phyloP scores from a whole-genome alignment of 768 basidiomycete genomes.

The Phanerochaete sordida region DNA sequence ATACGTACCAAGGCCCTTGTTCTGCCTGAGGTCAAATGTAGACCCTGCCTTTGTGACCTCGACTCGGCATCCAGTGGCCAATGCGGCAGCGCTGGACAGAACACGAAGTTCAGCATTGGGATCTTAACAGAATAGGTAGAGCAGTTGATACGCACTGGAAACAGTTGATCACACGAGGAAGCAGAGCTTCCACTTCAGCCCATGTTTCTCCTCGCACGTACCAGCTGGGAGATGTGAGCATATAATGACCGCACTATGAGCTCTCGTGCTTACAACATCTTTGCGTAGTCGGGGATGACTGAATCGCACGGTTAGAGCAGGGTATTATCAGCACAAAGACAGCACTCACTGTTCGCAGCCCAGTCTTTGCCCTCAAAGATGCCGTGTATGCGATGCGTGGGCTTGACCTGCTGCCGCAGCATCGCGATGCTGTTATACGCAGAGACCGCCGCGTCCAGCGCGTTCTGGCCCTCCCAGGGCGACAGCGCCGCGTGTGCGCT shows the following conservation, averaged over 20 bases:
- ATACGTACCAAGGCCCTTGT: conserved; percentile 52
- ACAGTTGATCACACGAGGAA: conserved; percentile 63
- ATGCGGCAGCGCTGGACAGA: conserved; percentile 53
- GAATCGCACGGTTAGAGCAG: not conserved
- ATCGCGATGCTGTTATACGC: conserved; percentile 78
- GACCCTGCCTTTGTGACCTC: conserved; percentile 35
- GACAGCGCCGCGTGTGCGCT: conserved; percentile 78
- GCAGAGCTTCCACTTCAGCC: conserved; percentile 53
- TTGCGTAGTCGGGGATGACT: conserved; percentile 85
- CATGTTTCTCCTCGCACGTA: conserved; percentile 70
- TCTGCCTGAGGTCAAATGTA: conserved; percentile 62
- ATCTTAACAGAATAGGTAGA: not conserved
- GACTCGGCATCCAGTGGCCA: conserved; percentile 61
- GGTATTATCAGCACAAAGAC: not conserved
- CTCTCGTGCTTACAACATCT: conserved; percentile 49
- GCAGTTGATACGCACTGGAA: conserved; percentile 50
- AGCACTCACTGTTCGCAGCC: conserved; percentile 61
- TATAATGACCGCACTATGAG: not conserved
- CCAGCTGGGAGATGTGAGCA: conserved; percentile 39
- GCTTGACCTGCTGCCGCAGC: conserved; percentile 77
- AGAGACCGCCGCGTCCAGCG: conserved; percentile 83
- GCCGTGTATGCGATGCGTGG: conserved; percentile 77
- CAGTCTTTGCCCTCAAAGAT: conserved; percentile 74
- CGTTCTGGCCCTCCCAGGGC: conserved; percentile 84
- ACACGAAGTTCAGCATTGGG: not conserved